Conservation (phyloP, 1,284 basidiomycete species). For the Fomes fomentarius region DNA sequence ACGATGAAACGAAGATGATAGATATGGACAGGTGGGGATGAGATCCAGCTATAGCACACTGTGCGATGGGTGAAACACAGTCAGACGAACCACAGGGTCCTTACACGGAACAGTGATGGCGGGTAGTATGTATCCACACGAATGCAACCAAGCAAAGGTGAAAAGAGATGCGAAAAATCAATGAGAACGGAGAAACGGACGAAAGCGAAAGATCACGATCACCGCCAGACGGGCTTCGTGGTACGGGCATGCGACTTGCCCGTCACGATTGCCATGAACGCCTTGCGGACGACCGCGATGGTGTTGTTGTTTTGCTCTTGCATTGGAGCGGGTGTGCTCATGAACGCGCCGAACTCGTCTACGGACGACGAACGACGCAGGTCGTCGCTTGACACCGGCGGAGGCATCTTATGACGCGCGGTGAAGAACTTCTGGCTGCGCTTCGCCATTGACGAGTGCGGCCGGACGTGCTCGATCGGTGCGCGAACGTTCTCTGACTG, state of each 20-base stretch:
- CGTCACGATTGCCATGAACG: conserved; percentile 53
- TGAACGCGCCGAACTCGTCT: conserved; percentile 36
- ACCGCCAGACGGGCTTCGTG: conserved; percentile 23
- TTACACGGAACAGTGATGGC: not conserved
- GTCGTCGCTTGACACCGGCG: conserved; percentile 69
- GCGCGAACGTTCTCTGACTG: conserved; percentile 60
- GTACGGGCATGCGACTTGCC: conserved; percentile 23
- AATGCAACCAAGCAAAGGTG: not conserved
- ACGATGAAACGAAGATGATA: conserved; percentile 7
- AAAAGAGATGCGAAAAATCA: not conserved
- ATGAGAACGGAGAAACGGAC: not conserved
- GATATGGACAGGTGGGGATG: conserved; percentile 12
- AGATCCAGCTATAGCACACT: conserved; percentile 3
- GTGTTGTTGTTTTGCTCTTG: conserved; percentile 51
- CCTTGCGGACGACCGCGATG: conserved; percentile 61
- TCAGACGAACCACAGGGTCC: conserved; percentile 2
- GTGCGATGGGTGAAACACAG: not conserved
- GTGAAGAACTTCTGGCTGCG: conserved; percentile 55
- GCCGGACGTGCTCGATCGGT: conserved; percentile 34
- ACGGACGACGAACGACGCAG: conserved; percentile 30
- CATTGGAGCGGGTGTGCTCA: conserved; percentile 15
- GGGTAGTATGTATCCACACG: not conserved
- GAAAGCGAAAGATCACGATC: not conserved
- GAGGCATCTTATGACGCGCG: conserved; percentile 58
- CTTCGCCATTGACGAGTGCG: conserved; percentile 31